phyloP scores from a whole-genome alignment of 495 filamentous ascomycete species.

The Aspergillus sparsus region DNA sequence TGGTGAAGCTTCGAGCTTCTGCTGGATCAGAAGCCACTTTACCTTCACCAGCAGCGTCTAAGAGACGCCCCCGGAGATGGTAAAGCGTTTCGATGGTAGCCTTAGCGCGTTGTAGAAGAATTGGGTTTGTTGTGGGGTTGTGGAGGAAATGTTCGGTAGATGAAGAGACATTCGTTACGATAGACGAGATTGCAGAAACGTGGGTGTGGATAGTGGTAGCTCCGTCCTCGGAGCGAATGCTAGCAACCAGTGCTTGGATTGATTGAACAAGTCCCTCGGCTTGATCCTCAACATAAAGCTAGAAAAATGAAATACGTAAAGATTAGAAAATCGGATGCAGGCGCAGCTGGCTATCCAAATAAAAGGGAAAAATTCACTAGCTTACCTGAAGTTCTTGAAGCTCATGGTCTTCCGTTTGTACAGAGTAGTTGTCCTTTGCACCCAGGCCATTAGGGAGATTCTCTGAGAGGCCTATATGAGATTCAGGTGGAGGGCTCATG shows the following conservation, averaged over 20 bases:
- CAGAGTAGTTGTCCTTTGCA: slow-evolving; percentile 38
- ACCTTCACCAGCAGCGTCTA: slow-evolving; percentile 66
- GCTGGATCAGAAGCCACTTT: slow-evolving; percentile 53
- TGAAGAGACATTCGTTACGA: slow-evolving; percentile 68
- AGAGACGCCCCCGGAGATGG: slow-evolving; percentile 63
- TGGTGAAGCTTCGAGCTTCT: slow-evolving; percentile 64
- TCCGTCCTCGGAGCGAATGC: slow-evolving; percentile 69
- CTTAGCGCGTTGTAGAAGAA: slow-evolving; percentile 57
- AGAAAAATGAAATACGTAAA: neutral
- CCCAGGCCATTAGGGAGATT: slow-evolving; percentile 36
- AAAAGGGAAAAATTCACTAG: neutral
- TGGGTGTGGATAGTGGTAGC: slow-evolving; percentile 68
- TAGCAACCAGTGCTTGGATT: slow-evolving; percentile 78
- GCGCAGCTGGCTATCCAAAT: neutral
- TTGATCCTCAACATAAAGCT: slow-evolving; percentile 84
- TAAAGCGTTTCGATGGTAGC: slow-evolving; percentile 64
- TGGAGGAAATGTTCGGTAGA: slow-evolving; percentile 63
- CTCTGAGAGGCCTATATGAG: slow-evolving; percentile 18
- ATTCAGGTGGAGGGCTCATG: slow-evolving; percentile 48
- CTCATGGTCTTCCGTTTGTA: slow-evolving; percentile 52
- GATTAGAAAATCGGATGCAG: neutral
- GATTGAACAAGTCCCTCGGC: slow-evolving; percentile 76
- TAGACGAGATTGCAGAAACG: slow-evolving; percentile 66
- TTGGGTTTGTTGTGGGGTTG: slow-evolving; percentile 38
- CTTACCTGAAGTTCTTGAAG: slow-evolving; percentile 73